Percentiles rank a stretch among this genome's conserved stretches.
Conservation (phyloP, 75 land plant species). For the Isoetes taiwanensis region DNA sequence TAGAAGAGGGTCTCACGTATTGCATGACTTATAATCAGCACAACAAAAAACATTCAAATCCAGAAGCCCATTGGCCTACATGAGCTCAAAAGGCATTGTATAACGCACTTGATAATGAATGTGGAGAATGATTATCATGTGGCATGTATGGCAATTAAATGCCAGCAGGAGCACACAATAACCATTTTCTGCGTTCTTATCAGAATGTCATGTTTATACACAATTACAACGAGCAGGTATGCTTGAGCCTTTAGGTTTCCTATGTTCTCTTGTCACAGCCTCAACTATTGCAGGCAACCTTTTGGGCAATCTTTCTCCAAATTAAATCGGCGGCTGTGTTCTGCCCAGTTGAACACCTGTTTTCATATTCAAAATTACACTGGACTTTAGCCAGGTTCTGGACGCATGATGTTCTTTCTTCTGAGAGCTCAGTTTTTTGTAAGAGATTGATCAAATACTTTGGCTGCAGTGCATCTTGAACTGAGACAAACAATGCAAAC, state of each 20-base stretch:
- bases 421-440: slow-evolving; percentile 22
- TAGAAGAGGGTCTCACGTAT: too few species aligned
- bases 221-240: slow-evolving; percentile 69
- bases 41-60: too few species aligned
- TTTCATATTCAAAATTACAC: slow-evolving; percentile 55
- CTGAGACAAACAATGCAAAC: slow-evolving; percentile 64
- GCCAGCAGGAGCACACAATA: too few species aligned
- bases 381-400: slow-evolving; percentile 44
- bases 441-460: slow-evolving; percentile 49
- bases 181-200: too few species aligned
- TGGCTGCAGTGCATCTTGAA: slow-evolving; percentile 53
- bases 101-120: too few species aligned
- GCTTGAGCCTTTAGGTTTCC: slow-evolving; percentile 43
- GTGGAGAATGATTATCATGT: too few species aligned
- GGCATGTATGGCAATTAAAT: too few species aligned
- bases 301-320: slow-evolving; percentile 59
- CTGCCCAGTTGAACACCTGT: slow-evolving; percentile 46
- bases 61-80: too few species aligned
- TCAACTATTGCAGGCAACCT: slow-evolving; percentile 61
- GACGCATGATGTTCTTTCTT: slow-evolving; percentile 30
- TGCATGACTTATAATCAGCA: too few species aligned
- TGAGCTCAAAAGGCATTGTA: too few species aligned
- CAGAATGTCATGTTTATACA: too few species aligned
- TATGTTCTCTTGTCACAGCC: slow-evolving; percentile 42
- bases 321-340: too few species aligned